phyloP scores from a whole-genome alignment of 2,329 filamentous ascomycete species.

The Monosporascus sp. region DNA sequence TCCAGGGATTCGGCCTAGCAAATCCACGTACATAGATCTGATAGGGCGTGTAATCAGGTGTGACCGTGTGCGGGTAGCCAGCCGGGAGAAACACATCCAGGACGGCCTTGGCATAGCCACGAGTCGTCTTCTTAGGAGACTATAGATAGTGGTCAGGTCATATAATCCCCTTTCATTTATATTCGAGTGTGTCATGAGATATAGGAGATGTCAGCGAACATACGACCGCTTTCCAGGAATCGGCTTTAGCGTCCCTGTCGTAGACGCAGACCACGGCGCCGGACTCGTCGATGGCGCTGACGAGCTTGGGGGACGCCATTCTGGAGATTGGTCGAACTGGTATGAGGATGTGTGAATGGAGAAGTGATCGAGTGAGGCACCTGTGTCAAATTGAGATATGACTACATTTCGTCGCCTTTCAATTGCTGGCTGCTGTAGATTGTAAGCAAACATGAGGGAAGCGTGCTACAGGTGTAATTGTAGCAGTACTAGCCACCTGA shows the following conservation, averaged over 20 bases:
- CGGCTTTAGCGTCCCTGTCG: constrained; percentile 40
- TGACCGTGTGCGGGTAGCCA: constrained; percentile 85
- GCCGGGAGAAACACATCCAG: constrained; percentile 77
- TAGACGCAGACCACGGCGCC: constrained; percentile 39
- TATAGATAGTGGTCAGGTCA: neutral
- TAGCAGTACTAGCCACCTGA: too few relatives aligned
- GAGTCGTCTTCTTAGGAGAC: constrained; percentile 14
- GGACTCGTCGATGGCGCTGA: constrained; percentile 22
- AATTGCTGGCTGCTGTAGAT: too few relatives aligned
- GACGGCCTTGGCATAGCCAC: constrained; percentile 28
- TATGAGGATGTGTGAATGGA: too few relatives aligned
- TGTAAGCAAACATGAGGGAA: too few relatives aligned
- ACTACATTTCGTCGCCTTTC: too few relatives aligned
- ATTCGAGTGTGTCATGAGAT: neutral
- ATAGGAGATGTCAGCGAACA: neutral
- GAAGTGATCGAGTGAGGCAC: too few relatives aligned
- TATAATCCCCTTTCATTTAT: too few relatives aligned
- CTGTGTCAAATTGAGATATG: too few relatives aligned
- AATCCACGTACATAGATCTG: constrained; percentile 41
- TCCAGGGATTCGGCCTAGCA: neutral
- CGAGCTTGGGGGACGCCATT: constrained; percentile 10
- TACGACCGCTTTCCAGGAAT: constrained; percentile 33
- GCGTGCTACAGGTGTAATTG: too few relatives aligned
- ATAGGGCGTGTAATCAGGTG: constrained; percentile 74
- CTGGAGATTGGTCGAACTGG: too few relatives aligned